Evolutionary conservation across 768 basidiomycete species (phyloP).

Genomic region (Kwoniella dejecticola): DNA sequence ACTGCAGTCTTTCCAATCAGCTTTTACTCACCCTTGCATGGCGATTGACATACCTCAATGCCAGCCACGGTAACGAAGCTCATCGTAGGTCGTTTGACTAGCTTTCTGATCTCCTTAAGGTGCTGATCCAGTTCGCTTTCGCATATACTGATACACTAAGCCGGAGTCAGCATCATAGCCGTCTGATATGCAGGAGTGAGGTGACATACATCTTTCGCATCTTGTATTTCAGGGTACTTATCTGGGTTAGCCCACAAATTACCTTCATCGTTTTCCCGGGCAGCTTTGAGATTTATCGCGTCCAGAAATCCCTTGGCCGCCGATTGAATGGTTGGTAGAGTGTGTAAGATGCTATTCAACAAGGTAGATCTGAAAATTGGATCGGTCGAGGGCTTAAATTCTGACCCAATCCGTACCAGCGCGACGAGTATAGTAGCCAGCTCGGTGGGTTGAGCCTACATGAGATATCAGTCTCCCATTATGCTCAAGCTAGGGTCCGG

Average conservation of each 20-base stretch:
- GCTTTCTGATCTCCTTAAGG: constrained; percentile 71
- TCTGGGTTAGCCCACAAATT: constrained; percentile 67
- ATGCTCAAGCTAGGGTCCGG: neutral
- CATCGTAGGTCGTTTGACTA: constrained; percentile 71
- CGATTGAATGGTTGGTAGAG: constrained; percentile 67
- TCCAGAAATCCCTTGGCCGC: constrained; percentile 63
- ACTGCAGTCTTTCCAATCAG: constrained; percentile 62
- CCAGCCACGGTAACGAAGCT: constrained; percentile 68
- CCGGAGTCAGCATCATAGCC: constrained; percentile 1
- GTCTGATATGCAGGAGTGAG: neutral
- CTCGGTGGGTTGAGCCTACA: constrained; percentile 80
- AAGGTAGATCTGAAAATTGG: constrained; percentile 67
- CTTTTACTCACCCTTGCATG: neutral
- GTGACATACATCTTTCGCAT: constrained; percentile 64
- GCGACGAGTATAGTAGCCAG: constrained; percentile 73
- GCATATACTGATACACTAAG: constrained; percentile 67
- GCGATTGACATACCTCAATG: constrained; percentile 64
- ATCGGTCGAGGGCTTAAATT: constrained; percentile 61
- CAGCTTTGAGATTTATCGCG: constrained; percentile 65
- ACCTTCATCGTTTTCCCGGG: constrained; percentile 68
- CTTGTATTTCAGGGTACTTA: constrained; percentile 63
- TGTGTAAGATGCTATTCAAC: constrained; percentile 69
- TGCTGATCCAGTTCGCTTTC: constrained; percentile 75
- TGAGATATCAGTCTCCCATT: neutral
- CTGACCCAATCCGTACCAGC: constrained; percentile 68